These are phyloP conservation scores for Naganishia antarctica DNA, from an alignment of 768 basidiomycete genomes.

Conservation along the genomic window DNA sequence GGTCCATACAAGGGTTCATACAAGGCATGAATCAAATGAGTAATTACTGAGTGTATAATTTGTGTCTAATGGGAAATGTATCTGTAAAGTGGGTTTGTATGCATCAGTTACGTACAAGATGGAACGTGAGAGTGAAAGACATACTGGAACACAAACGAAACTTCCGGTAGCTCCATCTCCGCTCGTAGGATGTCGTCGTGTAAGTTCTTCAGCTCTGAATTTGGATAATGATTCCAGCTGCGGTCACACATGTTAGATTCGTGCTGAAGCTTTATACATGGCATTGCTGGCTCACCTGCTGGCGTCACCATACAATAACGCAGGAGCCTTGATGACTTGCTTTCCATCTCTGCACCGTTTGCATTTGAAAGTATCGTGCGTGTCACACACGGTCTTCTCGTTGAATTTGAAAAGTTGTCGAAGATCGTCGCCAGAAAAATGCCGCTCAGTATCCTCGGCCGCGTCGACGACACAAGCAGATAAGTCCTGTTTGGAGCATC, in stretches of 20 bases:
- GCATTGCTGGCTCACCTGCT: conserved; percentile 69
- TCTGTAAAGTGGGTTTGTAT: not conserved
- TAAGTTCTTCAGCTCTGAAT: conserved; percentile 76
- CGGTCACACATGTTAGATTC: not conserved
- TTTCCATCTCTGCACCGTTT: conserved; percentile 69
- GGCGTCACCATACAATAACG: conserved; percentile 88
- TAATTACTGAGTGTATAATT: not conserved
- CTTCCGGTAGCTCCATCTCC: conserved; percentile 73
- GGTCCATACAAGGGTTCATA: not conserved
- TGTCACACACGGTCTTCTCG: conserved; percentile 78
- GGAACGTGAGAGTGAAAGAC: not conserved
- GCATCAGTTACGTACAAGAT: not conserved
- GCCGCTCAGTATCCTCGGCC: conserved; percentile 88
- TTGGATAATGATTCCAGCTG: conserved; percentile 98
- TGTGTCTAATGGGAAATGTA: conserved; percentile 25
- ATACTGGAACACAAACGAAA: conserved; percentile 95
- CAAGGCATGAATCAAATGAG: not conserved
- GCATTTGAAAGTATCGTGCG: conserved; percentile 92
- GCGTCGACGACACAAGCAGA: conserved; percentile 98
- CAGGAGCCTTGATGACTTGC: conserved; percentile 75
- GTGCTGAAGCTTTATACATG: conserved; percentile 17
- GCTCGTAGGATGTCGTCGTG: conserved; percentile 93
- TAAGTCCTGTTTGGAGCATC: conserved; percentile 78
- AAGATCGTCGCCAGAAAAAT: conserved; percentile 84
- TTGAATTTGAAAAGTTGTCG: conserved; percentile 89